These are phyloP conservation scores for Tolypocladium tropicale DNA, from an alignment of 2,329 filamentous ascomycete species.

Conservation along the genomic window DNA sequence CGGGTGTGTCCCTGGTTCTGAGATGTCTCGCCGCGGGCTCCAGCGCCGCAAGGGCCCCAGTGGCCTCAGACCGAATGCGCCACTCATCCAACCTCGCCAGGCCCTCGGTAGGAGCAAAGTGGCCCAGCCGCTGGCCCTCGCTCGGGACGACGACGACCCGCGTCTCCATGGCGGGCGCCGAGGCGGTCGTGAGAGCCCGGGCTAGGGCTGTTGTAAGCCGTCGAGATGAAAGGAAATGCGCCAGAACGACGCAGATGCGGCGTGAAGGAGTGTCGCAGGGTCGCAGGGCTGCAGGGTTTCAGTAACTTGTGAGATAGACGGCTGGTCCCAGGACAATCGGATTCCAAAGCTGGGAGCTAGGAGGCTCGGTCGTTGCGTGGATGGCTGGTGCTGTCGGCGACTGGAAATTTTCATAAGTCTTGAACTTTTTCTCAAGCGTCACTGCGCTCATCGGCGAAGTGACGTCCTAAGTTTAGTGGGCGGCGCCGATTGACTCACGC, in stretches of 20 bases:
- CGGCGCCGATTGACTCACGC: not conserved
- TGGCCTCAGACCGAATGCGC: conserved; percentile 23
- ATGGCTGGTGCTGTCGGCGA: not conserved
- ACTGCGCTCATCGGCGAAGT: not conserved
- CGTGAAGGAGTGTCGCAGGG: not conserved
- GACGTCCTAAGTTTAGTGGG: not conserved
- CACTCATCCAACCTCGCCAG: conserved; percentile 29
- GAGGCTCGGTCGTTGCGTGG: not conserved
- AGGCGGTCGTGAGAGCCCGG: conserved; percentile 4
- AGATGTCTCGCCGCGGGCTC: conserved; percentile 57
- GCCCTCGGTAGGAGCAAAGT: conserved; percentile 18
- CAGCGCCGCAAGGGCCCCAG: conserved; percentile 32
- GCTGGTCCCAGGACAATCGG: not conserved
- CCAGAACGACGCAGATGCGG: not conserved
- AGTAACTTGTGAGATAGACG: not conserved
- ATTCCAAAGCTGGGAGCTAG: not conserved
- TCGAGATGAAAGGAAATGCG: not conserved
- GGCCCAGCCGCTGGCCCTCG: conserved; percentile 20
- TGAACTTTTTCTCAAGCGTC: not conserved
- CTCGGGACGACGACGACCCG: conserved; percentile 25
- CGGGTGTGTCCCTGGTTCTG: conserved; percentile 57
- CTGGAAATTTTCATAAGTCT: not conserved
- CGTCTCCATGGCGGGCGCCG: conserved; percentile 25
- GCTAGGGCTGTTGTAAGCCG: conserved; percentile 16
- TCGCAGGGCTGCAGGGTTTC: not conserved